Conservation (phyloP, 164 flowering plant species). For the Stephania japonica region DNA sequence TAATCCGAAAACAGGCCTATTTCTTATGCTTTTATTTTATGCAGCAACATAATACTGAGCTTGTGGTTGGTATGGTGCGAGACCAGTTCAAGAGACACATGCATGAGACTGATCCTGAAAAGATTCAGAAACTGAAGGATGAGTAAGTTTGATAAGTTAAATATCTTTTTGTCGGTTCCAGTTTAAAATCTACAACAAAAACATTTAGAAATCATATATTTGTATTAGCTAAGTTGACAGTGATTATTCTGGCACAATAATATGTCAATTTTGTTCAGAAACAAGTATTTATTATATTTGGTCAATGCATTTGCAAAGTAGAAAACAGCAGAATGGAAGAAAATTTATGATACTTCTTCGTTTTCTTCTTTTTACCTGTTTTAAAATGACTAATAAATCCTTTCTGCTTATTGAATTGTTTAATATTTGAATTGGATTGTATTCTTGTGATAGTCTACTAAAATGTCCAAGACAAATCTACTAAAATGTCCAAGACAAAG, state of each 20-base stretch:
- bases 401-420: not conserved
- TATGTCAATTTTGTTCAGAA: not conserved
- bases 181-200: not conserved
- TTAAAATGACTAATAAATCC: too few relatives aligned
- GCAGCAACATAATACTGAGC: constrained; percentile 85
- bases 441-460: not conserved
- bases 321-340: not conserved
- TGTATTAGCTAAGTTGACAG: not conserved
- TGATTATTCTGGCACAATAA: not conserved
- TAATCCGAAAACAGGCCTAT: not conserved
- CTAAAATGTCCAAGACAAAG: not conserved
- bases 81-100: constrained; percentile 78
- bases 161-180: not conserved
- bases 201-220: too few relatives aligned
- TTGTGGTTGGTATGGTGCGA: constrained; percentile 79
- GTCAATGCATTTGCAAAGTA: not conserved
- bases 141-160: constrained; percentile 69
- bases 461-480: not conserved
- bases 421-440: not conserved
- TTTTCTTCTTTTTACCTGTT: not conserved
- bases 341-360: not conserved
- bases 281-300: not conserved
- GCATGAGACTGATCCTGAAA: constrained; percentile 91
- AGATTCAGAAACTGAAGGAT: constrained; percentile 85
- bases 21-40: not conserved